Evolutionary conservation across 768 basidiomycete genomes (phyloP), one percentile per base, ranked within the genome.

Genomic region (Kwoniella shandongensis): DNA sequence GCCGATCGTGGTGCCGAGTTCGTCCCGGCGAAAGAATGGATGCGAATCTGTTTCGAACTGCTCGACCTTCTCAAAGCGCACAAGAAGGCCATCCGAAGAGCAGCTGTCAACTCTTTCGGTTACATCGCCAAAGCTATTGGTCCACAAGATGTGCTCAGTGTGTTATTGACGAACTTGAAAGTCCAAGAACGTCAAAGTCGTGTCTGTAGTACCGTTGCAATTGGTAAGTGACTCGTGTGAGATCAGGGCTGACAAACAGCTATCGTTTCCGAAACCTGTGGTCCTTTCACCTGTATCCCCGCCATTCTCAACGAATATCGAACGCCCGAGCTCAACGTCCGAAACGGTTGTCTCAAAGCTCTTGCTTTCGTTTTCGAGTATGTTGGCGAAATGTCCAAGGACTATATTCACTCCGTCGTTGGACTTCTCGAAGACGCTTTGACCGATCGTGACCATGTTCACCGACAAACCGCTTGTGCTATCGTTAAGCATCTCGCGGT

Each of bases 101-200:
- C 94, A 0, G 94, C 96, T 20, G 96, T 98, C 79, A 97, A 99
- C 80, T 96, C 94, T 1, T 99, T 99, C 67, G 96, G 96, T 69
- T 99, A 99, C 66, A 99, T 99, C 62, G 96, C 96, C 57, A 98
- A 98, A 81, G 93, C 90, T 79, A 86, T 99, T 79, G 96, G 96
- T 79, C 94, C 96, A 45, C 94, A 98, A 77, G 96, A 99, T 72
- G 96, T 99, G 0, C 81, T 99, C 29, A 90, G 89, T 35, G 94
- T 99, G 13, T 82, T 99, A 12, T 80, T 99, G 54, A 98, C 96
- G 54, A 98, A 99, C 75, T 76, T 99, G 69, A 89, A 93, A 44
- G 94, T 98, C 4, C 96, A 99, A 81, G 96, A 99, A 74, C 92
- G 96, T 64, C 96, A 99, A 77, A 91, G 89, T 77, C 91, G 94